These are phyloP conservation scores for Botrytis pseudocinerea DNA, from an alignment of 2,329 filamentous ascomycete genomes.

Conservation along the genomic window DNA sequence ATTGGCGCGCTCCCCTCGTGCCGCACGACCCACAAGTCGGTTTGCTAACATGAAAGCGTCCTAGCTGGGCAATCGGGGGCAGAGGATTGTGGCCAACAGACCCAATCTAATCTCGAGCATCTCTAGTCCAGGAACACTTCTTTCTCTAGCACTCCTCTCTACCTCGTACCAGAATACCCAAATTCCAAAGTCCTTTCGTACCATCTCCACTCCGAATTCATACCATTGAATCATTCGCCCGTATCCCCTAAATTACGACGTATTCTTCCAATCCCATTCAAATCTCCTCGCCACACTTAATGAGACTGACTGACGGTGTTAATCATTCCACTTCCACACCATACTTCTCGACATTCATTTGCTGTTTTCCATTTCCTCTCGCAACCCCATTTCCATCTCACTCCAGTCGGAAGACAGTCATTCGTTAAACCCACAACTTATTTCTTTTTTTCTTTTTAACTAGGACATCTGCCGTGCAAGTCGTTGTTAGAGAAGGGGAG, in stretches of 20 bases:
- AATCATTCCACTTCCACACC: neutral
- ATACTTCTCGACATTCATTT: constrained; percentile 4
- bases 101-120: constrained; percentile 13
- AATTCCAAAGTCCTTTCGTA: neutral
- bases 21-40: neutral
- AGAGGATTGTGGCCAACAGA: neutral
- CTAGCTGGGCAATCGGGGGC: neutral
- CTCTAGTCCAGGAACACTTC: neutral
- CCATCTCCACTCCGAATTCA: constrained; percentile 8
- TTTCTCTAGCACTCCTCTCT: neutral
- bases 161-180: neutral
- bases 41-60: neutral
- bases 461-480: constrained; percentile 12
- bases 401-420: constrained; percentile 3
- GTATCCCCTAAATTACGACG: constrained; percentile 10
- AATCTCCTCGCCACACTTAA: constrained; percentile 18
- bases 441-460: neutral
- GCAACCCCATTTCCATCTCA: neutral
- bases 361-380: neutral
- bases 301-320: neutral
- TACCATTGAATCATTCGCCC: constrained; percentile 3
- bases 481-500: neutral
- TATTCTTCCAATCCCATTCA: neutral
- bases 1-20: neutral
- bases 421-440: neutral